Evolutionary conservation across 2,329 filamentous ascomycete species (phyloP), one percentile per base, ranked within the genome.

Genomic region (Aspergillus piperis): DNA sequence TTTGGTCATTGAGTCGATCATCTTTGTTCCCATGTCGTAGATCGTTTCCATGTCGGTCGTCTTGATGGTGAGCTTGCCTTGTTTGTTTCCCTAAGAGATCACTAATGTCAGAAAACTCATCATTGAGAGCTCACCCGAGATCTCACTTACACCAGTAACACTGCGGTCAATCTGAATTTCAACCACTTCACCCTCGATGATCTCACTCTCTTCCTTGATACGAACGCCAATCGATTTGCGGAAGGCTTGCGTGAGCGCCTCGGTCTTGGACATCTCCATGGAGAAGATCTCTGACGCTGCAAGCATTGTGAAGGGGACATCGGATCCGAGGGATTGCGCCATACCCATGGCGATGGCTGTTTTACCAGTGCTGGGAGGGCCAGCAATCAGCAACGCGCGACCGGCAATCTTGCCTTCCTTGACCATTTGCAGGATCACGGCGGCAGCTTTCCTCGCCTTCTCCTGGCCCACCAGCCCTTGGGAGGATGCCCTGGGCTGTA

Each of bases 1-100:
- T 80, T 98, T 98, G 68, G 93, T 97, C 92, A 99, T 97, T 66
- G 92, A 92, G 75, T 99, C 95, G 68, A 99, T 99, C 95, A 99
- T 98, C 81, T 98, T 98, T 68, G 90, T 94, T 66, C 95, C 95
- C 93, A 99, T 97, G 73, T 99, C 95, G 81, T 98, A 99, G 67
- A 99, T 91, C 11, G 95, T 96, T 80, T 99, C 95, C 95, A 99
- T 99, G 77, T 99, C 95, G 60, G 94, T 98, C 10, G 95, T 99
- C 82, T 99, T 99, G 82, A 99, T 96, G 19, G 95, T 99, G 66
- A 99, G 88, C 80, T 99, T 99, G 72, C 95, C 95, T 83, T 97
- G 94, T 83, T 98, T 99, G 72, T 95, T 96, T 68, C 90, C 91
- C 84, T 86, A 52, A 23, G 54, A 8, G 17, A 30, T 54, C 5